Percentiles rank a stretch among this genome's conserved stretches.
Evolutionary conservation across 2,329 filamentous ascomycete genomes (phyloP).

Genomic region (Arthrobotrys sinensis): DNA sequence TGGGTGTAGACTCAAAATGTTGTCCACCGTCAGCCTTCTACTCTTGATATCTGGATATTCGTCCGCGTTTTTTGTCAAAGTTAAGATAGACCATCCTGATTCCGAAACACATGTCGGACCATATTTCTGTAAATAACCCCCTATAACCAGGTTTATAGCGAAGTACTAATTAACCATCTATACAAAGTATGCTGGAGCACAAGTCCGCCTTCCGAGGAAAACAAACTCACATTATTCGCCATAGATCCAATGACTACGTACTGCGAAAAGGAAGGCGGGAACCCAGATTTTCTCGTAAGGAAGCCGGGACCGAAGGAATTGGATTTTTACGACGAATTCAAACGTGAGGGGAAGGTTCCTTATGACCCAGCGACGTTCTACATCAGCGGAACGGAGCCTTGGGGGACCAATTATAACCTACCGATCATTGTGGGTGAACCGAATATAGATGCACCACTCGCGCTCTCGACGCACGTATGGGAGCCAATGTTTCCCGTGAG

Average conservation of each 20-base stretch:
- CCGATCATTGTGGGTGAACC: slow-evolving; percentile 26
- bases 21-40: background rate
- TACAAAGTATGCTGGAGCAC: slow-evolving; percentile 27
- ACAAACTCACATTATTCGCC: slow-evolving; percentile 25
- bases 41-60: slow-evolving; percentile 14
- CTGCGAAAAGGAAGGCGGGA: slow-evolving; percentile 33
- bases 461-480: slow-evolving; percentile 2
- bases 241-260: slow-evolving; percentile 27
- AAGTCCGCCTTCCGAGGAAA: background rate
- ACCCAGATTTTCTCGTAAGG: slow-evolving; percentile 12
- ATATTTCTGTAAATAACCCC: background rate
- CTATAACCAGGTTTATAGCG: background rate
- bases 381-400: slow-evolving; percentile 13
- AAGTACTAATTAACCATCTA: too few relatives aligned
- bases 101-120: background rate
- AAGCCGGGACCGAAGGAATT: background rate
- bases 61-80: slow-evolving; percentile 15
- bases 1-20: background rate
- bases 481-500: slow-evolving; percentile 11
- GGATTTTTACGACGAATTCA: slow-evolving; percentile 33
- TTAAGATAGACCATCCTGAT: background rate
- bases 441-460: background rate
- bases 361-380: slow-evolving; percentile 36
- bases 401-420: slow-evolving; percentile 3
- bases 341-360: slow-evolving; percentile 8